Conservation (phyloP, 495 filamentous ascomycete species). For the Penicillium turbatum region DNA sequence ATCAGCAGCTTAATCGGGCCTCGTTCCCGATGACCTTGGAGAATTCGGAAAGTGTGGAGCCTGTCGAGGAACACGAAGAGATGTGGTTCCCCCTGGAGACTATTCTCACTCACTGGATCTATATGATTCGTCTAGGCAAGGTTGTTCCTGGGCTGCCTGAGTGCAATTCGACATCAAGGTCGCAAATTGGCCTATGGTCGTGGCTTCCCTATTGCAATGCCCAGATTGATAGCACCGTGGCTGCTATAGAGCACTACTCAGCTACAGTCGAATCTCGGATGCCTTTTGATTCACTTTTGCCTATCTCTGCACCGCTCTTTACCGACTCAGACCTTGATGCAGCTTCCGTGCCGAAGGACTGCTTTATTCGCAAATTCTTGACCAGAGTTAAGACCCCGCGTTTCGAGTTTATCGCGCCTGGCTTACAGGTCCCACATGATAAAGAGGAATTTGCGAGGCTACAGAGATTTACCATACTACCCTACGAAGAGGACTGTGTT, state of each 20-base stretch:
- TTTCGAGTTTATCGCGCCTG: conserved; percentile 35
- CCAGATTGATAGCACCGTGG: conserved; percentile 17
- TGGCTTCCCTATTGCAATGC: conserved; percentile 17
- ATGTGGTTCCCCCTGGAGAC: conserved; percentile 40
- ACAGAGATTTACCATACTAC: conserved; percentile 22
- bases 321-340: conserved; percentile 22
- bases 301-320: conserved; percentile 17
- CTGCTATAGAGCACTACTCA: conserved; percentile 14
- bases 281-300: conserved; percentile 7
- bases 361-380: conserved; percentile 31
- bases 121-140: conserved; percentile 28
- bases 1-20: conserved; percentile 15
- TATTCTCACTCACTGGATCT: conserved; percentile 36
- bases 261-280: conserved; percentile 18
- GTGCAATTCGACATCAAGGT: background rate
- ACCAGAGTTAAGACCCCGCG: conserved; percentile 26
- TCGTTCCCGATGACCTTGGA: conserved; percentile 12
- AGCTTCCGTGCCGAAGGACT: conserved; percentile 27
- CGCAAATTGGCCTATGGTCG: conserved; percentile 10
- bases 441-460: conserved; percentile 17
- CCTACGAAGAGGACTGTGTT: conserved; percentile 10
- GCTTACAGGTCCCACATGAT: conserved; percentile 27
- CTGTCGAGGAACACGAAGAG: conserved; percentile 18
- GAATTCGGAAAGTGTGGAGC: conserved; percentile 13
- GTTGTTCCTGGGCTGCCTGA: conserved; percentile 4